Conservation (phyloP, 257 asterid genomes). For the Ehretia macrophylla region DNA sequence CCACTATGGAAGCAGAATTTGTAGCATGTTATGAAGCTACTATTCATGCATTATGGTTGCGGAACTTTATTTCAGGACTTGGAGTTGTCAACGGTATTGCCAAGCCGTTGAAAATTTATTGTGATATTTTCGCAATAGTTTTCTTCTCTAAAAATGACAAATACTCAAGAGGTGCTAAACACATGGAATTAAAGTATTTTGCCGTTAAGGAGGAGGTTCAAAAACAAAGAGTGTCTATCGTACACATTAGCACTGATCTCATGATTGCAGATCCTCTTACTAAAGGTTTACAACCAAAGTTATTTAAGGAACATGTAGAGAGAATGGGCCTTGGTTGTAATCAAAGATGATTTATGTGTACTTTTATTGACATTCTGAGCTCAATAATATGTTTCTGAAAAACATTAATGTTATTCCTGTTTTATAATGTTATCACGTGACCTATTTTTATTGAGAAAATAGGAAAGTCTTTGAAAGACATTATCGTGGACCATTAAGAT, state of each 20-base stretch:
- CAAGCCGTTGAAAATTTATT: background rate
- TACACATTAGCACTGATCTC: background rate
- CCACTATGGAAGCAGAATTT: constrained; percentile 8
- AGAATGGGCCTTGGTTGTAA: constrained; percentile 3
- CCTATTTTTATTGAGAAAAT: too few species aligned
- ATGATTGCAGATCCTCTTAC: constrained; percentile 6
- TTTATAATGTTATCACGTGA: too few species aligned
- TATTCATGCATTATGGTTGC: too few species aligned
- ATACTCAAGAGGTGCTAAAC: background rate
- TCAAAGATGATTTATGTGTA: background rate
- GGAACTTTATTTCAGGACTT: too few species aligned
- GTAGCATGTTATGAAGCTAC: too few species aligned
- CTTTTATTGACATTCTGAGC: background rate
- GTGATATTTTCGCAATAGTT: background rate
- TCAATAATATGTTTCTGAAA: too few species aligned
- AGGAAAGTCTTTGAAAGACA: too few species aligned
- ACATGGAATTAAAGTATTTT: constrained; percentile 3
- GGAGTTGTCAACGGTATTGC: too few species aligned
- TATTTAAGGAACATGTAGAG: background rate
- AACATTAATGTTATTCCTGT: too few species aligned
- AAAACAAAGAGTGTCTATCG: background rate
- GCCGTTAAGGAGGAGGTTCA: constrained; percentile 5
- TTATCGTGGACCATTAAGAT: too few species aligned
- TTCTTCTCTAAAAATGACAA: too few species aligned
- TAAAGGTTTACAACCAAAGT: constrained; percentile 6